Evolutionary conservation across 441 rosid genomes (phyloP).

Genomic region (Populus hybrid): DNA sequence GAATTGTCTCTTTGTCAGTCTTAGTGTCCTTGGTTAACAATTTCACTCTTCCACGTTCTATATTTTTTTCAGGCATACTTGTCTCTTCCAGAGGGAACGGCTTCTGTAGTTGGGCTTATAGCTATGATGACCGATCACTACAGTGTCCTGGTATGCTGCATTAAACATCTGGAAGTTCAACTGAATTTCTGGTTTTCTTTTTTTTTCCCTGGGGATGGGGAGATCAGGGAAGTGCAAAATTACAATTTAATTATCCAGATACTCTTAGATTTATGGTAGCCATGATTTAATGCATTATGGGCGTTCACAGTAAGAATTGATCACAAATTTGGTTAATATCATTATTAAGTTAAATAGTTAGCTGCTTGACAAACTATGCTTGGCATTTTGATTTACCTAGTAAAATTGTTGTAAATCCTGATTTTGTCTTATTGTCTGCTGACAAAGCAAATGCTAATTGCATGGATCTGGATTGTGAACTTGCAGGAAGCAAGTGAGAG

Average conservation of each 20-base stretch:
- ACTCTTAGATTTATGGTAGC: neutral
- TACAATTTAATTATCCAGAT: neutral
- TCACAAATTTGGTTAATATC: neutral
- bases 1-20: neutral
- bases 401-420: conserved; percentile 6
- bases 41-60: neutral
- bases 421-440: conserved; percentile 6
- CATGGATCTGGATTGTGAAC: conserved; percentile 10
- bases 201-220: neutral
- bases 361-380: neutral
- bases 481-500: conserved; percentile 72
- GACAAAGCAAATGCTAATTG: conserved; percentile 1
- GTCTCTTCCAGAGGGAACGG: conserved; percentile 91
- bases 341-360: neutral
- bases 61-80: conserved; percentile 73
- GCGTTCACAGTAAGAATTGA: neutral
- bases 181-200: neutral
- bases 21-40: neutral
- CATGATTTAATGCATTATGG: neutral
- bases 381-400: neutral
- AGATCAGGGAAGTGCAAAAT: neutral
- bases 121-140: conserved; percentile 99
- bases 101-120: conserved; percentile 87
- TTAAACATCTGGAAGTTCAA: conserved; percentile 4
- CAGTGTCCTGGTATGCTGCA: conserved; percentile 63